Conservation (phyloP, 2,329 filamentous ascomycete species). For the Lasiodiplodia sp. region DNA sequence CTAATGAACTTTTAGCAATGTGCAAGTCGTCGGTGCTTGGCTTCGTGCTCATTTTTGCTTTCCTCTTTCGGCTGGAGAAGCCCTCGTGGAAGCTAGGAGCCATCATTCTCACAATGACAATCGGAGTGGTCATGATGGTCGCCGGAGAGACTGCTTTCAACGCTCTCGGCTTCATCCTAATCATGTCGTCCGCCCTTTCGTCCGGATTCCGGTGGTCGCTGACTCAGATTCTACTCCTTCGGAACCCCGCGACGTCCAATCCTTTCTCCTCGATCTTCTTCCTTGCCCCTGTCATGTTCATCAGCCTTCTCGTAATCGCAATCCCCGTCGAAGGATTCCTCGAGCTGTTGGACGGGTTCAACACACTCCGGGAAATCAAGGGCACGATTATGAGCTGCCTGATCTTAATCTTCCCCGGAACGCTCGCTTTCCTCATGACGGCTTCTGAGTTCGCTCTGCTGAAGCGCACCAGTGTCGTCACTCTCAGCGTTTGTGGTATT, state of each 20-base stretch:
- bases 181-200: conserved; percentile 93
- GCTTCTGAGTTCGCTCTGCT: conserved; percentile 93
- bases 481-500: conserved; percentile 93
- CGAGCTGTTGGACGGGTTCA: conserved; percentile 71
- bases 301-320: conserved; percentile 79
- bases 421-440: conserved; percentile 95
- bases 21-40: conserved; percentile 97
- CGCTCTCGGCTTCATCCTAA: conserved; percentile 83
- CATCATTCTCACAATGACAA: conserved; percentile 91
- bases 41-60: conserved; percentile 94
- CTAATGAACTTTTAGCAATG: conserved; percentile 66
- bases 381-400: conserved; percentile 71
- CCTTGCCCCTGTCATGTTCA: conserved; percentile 96
- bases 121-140: conserved; percentile 97
- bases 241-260: conserved; percentile 93
- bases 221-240: conserved; percentile 93
- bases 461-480: conserved; percentile 94
- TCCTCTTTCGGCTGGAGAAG: conserved; percentile 87
- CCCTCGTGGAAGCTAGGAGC: conserved; percentile 84
- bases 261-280: conserved; percentile 98
- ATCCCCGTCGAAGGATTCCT: conserved; percentile 83
- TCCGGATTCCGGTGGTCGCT: conserved; percentile 97
- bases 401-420: conserved; percentile 87
- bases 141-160: conserved; percentile 93
- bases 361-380: conserved; percentile 68